These are phyloP conservation scores for Candida nitratophila DNA, from an alignment of 805 yeast species.

Conservation along the genomic window DNA sequence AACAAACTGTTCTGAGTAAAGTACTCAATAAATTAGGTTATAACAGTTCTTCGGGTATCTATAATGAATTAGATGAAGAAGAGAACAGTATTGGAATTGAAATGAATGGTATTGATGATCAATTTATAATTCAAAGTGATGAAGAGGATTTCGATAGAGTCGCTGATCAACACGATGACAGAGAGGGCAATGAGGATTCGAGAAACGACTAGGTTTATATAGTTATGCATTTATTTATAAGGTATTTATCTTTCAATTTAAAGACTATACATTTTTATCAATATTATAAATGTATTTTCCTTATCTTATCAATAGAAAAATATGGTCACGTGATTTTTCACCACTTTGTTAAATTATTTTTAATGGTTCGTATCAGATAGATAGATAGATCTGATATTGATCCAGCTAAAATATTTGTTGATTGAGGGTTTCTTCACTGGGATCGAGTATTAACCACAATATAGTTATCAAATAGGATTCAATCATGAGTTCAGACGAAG, in stretches of 20 bases:
- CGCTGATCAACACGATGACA: neutral
- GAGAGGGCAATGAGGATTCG: no score
- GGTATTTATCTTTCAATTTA: no score
- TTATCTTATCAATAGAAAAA: neutral
- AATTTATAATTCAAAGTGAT: conserved; percentile 43
- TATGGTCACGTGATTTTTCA: neutral
- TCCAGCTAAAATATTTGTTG: no score
- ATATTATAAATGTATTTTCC: neutral
- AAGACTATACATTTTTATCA: neutral
- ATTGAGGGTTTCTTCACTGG: no score
- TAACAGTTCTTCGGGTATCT: conserved; percentile 8
- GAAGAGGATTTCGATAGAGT: conserved; percentile 26
- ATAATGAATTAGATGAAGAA: conserved; percentile 24
- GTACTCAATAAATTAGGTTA: conserved; percentile 29
- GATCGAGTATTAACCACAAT: no score
- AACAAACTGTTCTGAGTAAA: conserved; percentile 9
- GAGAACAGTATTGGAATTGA: conserved; percentile 30
- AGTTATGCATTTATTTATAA: no score
- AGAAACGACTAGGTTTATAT: no score
- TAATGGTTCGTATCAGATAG: neutral
- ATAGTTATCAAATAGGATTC: no score
- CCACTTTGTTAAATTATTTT: neutral
- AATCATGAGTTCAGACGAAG: conserved; percentile 1
- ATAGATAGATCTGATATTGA: no score
- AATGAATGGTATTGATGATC: conserved; percentile 33